Evolutionary conservation across 306 rosid genomes (phyloP).

Genomic region (Quercus alba): DNA sequence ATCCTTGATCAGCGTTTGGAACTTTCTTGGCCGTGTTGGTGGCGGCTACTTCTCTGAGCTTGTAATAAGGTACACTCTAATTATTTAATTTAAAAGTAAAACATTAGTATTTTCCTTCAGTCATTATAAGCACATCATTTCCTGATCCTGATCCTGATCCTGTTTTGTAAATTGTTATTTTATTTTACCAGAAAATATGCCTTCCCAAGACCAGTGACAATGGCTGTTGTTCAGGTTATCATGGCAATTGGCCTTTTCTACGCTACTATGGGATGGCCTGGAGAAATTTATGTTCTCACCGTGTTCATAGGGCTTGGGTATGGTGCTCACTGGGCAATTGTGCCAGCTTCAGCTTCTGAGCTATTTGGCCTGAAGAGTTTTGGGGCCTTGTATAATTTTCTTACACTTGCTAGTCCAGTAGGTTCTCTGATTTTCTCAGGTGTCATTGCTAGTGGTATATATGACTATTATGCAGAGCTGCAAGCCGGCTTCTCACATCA

Average conservation of each 20-base stretch:
- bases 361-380: conserved; percentile 73
- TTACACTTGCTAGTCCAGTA: conserved; percentile 54
- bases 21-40: conserved; percentile 91
- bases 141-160: background rate
- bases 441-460: conserved; percentile 54
- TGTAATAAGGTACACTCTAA: conserved; percentile 52
- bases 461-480: conserved; percentile 62
- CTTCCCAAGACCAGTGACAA: conserved; percentile 36
- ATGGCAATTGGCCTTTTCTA: conserved; percentile 40
- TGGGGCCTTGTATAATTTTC: conserved; percentile 66
- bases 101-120: background rate
- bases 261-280: conserved; percentile 31
- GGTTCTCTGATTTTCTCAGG: conserved; percentile 71
- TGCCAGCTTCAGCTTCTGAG: conserved; percentile 35
- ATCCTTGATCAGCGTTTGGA: conserved; percentile 79
- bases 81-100: background rate
- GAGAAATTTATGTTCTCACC: conserved; percentile 39
- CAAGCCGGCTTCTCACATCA: conserved; percentile 31
- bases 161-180: background rate
- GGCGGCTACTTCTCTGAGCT: conserved; percentile 84
- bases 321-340: conserved; percentile 53
- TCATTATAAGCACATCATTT: background rate
- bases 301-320: conserved; percentile 41
- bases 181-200: conserved; percentile 26
- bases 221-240: conserved; percentile 29